Percentiles rank a stretch among this genome's conserved stretches.
These are phyloP conservation scores for Moringa oleifera DNA, from an alignment of 345 rosid genomes.

Conservation along the genomic window DNA sequence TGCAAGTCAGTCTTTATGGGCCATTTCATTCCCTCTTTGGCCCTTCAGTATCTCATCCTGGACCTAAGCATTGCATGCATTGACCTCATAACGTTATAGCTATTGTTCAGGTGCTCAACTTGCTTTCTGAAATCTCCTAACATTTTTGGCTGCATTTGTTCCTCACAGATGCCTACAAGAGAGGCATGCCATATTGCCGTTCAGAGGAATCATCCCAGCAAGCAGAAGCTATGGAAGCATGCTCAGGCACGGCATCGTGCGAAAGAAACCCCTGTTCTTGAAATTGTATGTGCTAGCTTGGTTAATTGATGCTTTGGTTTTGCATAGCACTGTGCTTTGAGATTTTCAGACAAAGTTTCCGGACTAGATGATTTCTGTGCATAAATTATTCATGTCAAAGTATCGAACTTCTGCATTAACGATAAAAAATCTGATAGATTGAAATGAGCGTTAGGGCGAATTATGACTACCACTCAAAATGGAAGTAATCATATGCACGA, in stretches of 20 bases:
- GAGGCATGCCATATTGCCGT: slow-evolving; percentile 93
- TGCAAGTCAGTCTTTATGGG: slow-evolving; percentile 47
- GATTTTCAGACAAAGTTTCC: not conserved
- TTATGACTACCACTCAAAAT: too few relatives aligned
- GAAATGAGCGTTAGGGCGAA: not conserved
- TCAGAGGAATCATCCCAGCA: slow-evolving; percentile 76
- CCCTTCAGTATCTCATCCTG: too few relatives aligned
- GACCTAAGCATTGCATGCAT: not conserved
- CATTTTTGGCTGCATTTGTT: not conserved
- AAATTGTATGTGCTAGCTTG: slow-evolving; percentile 45
- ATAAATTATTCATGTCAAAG: too few relatives aligned
- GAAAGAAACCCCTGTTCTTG: slow-evolving; percentile 69
- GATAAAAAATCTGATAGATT: not conserved
- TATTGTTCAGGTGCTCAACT: not conserved
- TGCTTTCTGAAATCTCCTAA: not conserved
- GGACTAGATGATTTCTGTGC: not conserved
- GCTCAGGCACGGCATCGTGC: slow-evolving; percentile 67
- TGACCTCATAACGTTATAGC: not conserved
- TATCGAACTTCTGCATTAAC: not conserved
- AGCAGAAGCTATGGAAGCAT: slow-evolving; percentile 92
- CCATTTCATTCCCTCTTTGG: not conserved
- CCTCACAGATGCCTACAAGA: slow-evolving; percentile 74
- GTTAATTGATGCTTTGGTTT: not conserved
- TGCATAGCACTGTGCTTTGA: not conserved
- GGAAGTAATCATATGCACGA: too few relatives aligned